A percentile compares a stretch with the other conserved stretches of the same genome.
These are phyloP conservation scores for Amylocarpus encephaloides DNA, from an alignment of 2,329 filamentous ascomycete species.

Conservation along the genomic window DNA sequence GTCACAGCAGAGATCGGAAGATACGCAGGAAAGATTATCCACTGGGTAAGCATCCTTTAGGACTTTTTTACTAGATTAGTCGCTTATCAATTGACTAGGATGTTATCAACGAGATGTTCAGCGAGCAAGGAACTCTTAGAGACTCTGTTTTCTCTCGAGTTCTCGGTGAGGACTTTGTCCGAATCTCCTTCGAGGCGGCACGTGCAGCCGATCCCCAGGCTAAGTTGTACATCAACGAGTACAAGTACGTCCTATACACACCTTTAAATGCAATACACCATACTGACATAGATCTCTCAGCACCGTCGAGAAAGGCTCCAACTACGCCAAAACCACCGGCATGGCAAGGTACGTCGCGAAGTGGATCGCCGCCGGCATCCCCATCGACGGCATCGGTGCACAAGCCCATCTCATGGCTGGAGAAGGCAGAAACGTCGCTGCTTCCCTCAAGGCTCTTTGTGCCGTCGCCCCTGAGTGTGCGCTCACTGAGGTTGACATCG, in stretches of 20 bases:
- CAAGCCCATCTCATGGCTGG: conserved; percentile 12
- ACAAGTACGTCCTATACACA: conserved; percentile 36
- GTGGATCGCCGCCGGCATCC: conserved; percentile 53
- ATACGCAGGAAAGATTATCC: conserved; percentile 57
- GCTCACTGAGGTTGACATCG: conserved; percentile 64
- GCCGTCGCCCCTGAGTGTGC: conserved; percentile 53
- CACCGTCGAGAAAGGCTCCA: conserved; percentile 32
- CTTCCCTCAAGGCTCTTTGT: conserved; percentile 42
- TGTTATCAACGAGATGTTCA: conserved; percentile 59
- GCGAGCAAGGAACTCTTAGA: conserved; percentile 41
- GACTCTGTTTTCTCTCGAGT: conserved; percentile 58
- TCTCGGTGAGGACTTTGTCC: conserved; percentile 62
- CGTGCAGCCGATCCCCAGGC: conserved; percentile 56
- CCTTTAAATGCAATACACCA: background rate
- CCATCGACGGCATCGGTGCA: conserved; percentile 51
- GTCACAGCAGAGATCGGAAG: conserved; percentile 49
- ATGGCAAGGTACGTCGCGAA: conserved; percentile 53
- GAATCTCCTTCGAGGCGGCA: conserved; percentile 62
- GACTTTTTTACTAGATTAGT: background rate
- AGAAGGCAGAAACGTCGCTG: conserved; percentile 10
- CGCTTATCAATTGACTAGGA: conserved; percentile 32
- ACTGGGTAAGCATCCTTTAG: conserved; percentile 34
- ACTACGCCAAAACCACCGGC: conserved; percentile 47
- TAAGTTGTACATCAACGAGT: conserved; percentile 70
- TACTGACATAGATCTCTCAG: conserved; percentile 15